phyloP scores from a whole-genome alignment of 305 asterid species.

The Ilex paraguariensis region DNA sequence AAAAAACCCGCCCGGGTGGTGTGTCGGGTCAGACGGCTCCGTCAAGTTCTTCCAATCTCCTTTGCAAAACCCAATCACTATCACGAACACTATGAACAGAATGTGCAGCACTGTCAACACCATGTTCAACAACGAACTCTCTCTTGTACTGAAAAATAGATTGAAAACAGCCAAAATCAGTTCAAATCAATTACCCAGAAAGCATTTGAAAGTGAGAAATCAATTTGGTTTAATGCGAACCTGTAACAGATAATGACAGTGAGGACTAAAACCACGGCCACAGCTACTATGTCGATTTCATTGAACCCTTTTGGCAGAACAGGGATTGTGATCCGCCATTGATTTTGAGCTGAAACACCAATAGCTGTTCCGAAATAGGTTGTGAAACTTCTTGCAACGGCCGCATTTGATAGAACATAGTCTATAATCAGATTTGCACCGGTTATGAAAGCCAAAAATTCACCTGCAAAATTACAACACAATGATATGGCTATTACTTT shows the following conservation, averaged over 20 bases:
- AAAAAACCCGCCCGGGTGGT: constrained; percentile 53
- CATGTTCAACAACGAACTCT: constrained; percentile 79
- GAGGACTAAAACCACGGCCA: constrained; percentile 57
- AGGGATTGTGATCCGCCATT: constrained; percentile 44
- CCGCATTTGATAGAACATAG: constrained; percentile 89
- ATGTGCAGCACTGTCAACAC: constrained; percentile 64
- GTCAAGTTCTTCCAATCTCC: constrained; percentile 62
- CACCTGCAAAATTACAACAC: constrained; percentile 31
- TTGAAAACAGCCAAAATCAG: not conserved
- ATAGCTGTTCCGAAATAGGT: constrained; percentile 64
- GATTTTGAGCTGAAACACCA: constrained; percentile 40
- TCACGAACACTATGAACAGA: constrained; percentile 63
- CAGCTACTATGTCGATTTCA: constrained; percentile 74
- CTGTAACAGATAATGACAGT: constrained; percentile 84
- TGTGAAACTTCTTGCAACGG: constrained; percentile 86
- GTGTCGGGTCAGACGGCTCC: constrained; percentile 42
- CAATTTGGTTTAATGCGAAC: constrained; percentile 21
- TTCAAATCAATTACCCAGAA: not conserved
- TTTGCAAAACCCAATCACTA: constrained; percentile 63
- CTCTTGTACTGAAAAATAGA: constrained; percentile 50
- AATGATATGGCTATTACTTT: too few relatives aligned
- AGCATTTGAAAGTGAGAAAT: not conserved
- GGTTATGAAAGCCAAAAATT: constrained; percentile 73
- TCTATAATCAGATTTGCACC: constrained; percentile 83
- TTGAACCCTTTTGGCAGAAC: constrained; percentile 72